Evolutionary conservation across 169 alveolate species (phyloP).

Genomic region (Pseudocohnilembus persalinus): DNA sequence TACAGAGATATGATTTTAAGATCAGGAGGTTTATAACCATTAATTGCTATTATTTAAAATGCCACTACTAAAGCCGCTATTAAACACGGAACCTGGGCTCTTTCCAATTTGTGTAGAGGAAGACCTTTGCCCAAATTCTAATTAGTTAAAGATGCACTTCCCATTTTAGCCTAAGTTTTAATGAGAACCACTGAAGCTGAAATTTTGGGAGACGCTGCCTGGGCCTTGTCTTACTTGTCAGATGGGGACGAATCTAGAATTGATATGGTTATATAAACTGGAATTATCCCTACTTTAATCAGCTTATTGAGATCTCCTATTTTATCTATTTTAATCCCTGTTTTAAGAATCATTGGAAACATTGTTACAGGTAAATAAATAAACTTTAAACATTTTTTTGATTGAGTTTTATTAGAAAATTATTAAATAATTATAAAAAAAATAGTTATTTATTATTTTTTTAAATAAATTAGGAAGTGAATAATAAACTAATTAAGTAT

Average conservation of each 20-base stretch:
- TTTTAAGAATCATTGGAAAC: conserved; percentile 97
- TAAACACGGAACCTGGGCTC: conserved; percentile 69
- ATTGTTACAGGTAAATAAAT: conserved; percentile 85
- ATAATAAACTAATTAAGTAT: conserved; percentile 93
- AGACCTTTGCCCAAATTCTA: conserved; percentile 60
- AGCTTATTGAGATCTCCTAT: conserved; percentile 87
- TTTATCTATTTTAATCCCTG: conserved; percentile 93
- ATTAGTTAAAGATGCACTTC: conserved; percentile 47
- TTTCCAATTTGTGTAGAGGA: conserved; percentile 69
- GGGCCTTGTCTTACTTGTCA: conserved; percentile 94
- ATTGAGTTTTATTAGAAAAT: too few species aligned
- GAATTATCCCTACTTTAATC: conserved; percentile 92
- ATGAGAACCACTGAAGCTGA: conserved; percentile 47
- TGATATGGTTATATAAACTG: conserved; percentile 87
- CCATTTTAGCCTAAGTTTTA: conserved; percentile 48
- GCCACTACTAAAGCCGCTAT: conserved; percentile 47
- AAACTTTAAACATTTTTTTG: too few species aligned
- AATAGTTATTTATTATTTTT: too few species aligned
- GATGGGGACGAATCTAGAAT: conserved; percentile 94
- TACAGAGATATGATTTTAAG: conserved; percentile 54
- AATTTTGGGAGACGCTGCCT: conserved; percentile 91
- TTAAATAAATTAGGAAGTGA: conserved; percentile 92
- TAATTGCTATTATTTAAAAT: conserved; percentile 36
- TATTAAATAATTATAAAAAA: too few species aligned
- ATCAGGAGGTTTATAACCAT: conserved; percentile 53